Base-by-base conservation (phyloP, 1,284 basidiomycete genomes). In the Bothia castanella region DNA sequence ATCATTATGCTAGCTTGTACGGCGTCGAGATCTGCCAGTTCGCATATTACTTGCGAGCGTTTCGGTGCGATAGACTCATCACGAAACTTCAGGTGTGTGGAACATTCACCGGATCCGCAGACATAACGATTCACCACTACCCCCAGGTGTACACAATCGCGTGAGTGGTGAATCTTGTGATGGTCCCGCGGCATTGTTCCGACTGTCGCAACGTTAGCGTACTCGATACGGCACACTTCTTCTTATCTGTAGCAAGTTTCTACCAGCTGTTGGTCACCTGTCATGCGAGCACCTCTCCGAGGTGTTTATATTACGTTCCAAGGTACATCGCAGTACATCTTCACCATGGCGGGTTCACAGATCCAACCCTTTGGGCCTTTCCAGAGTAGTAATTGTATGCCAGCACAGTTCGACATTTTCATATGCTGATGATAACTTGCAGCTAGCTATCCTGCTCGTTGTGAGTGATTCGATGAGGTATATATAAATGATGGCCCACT, bases 1-100 rank as follows among this genome's bases (percentile, higher is more conserved):
- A 36, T 14, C 12, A 10, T 21, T 4, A 19, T 43, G 34, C 30
- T 25, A 58, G 58, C 29, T 40, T 55, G 25, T 60, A 55, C 10
- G 55, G 56, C 2, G 25, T 54, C n/a, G 44, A 42, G 31, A 11
- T 44, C 12, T 35, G 36, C 21, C 58, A 58, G 36, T 49, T 51
- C n/a, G 19, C 48, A 32, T 55, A 31, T 25, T 57, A 53, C 39
- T 20, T 47, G 25, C 29, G 16, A 36, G 20, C 39, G 1, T 59
- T 59, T 39, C 52, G 30, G 13, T 2, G 8, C 13, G 58, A 60
- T 41, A 42, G n/a, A 32, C 11, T 14, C 25, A 13, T 46, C 7
- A 31, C 38, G 20, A 60, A 47, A 37, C 16, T 39, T 32, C 41
- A 42, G 37, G 58, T 59, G 21, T 20, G 45, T 47, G 32, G 23